Conservation (phyloP, 768 basidiomycete genomes). For the Suillus brevipes region DNA sequence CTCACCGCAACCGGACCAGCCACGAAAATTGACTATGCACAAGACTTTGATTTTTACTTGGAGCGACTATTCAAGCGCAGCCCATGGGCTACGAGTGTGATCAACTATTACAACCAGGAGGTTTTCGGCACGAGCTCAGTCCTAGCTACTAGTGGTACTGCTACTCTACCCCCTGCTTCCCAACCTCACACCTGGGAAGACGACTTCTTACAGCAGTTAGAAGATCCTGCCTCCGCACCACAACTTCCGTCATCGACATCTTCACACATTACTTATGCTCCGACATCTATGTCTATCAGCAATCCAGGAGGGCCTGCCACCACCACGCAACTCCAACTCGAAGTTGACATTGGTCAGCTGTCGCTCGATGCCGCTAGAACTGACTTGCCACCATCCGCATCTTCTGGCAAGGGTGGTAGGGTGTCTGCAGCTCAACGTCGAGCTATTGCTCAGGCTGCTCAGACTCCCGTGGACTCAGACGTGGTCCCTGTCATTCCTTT, state of each 20-base stretch:
- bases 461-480: not conserved
- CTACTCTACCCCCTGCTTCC: not conserved
- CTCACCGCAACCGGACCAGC: not conserved
- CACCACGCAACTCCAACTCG: not conserved
- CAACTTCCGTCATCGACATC: not conserved
- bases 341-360: not conserved
- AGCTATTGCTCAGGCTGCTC: not conserved
- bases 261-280: not conserved
- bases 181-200: conserved; percentile 2
- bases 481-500: not conserved
- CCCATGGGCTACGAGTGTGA: not conserved
- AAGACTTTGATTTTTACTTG: conserved; percentile 7
- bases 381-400: not conserved
- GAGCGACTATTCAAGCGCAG: conserved; percentile 5
- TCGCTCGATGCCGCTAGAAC: not conserved
- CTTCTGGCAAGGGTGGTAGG: not conserved
- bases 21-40: not conserved
- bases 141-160: not conserved
- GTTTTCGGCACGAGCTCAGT: not conserved
- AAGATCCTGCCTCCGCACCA: not conserved
- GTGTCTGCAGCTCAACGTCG: not conserved
- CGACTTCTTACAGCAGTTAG: not conserved
- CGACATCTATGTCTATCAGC: not conserved
- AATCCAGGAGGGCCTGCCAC: not conserved
- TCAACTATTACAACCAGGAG: not conserved